Percentiles rank a stretch among this genome's conserved stretches.
Evolutionary conservation across 345 rosid species (phyloP).

Genomic region (Camelina sativa): DNA sequence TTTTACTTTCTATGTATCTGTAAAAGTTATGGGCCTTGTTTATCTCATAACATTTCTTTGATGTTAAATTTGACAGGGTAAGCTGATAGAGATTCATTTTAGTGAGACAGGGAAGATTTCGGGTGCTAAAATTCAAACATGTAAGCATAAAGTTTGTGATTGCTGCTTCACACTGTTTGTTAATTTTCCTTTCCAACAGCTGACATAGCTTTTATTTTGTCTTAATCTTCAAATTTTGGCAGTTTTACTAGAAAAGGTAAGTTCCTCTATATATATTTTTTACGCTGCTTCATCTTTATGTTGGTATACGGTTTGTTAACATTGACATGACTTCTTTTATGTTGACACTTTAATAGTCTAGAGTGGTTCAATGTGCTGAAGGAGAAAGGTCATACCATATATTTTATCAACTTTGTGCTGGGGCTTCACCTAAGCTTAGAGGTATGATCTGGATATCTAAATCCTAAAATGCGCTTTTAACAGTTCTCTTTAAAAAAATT

Average conservation of each 20-base stretch:
- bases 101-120: conserved; percentile 97
- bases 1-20: conserved; percentile 2
- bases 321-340: conserved; percentile 29
- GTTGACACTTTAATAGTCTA: conserved; percentile 63
- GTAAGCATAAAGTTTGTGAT: conserved; percentile 32
- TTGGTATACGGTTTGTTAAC: conserved; percentile 40
- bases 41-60: conserved; percentile 9
- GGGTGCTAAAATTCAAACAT: conserved; percentile 94
- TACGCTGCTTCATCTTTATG: background rate
- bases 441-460: conserved; percentile 50
- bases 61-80: conserved; percentile 55
- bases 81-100: conserved; percentile 94
- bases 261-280: conserved; percentile 28
- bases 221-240: conserved; percentile 31
- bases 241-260: conserved; percentile 75
- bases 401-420: conserved; percentile 98
- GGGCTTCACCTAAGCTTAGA: conserved; percentile 74
- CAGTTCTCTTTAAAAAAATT: background rate
- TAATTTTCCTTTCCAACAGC: background rate
- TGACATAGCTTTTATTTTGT: background rate
- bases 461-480: conserved; percentile 2
- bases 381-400: conserved; percentile 99
- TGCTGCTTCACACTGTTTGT: background rate
- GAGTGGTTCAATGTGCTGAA: conserved; percentile 92
- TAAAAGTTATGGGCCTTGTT: conserved; percentile 6